Percentiles rank a stretch among this genome's conserved stretches.
These are phyloP conservation scores for Hirsutella thompsonii DNA, from an alignment of 2,329 filamentous ascomycete genomes.

Conservation along the genomic window DNA sequence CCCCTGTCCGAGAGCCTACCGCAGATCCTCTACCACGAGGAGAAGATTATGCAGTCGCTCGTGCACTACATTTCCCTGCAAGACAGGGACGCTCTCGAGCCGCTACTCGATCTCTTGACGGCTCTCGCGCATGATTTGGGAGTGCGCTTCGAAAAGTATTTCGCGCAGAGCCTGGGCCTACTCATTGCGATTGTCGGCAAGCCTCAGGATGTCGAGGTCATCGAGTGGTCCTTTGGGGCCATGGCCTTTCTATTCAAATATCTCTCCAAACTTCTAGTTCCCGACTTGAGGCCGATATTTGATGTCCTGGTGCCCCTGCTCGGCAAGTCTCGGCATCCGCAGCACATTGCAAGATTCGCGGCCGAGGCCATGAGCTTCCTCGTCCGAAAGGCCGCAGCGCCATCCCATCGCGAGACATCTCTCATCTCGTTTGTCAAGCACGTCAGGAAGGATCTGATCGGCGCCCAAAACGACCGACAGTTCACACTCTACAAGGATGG, in stretches of 20 bases:
- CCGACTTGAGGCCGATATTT: slow-evolving; percentile 74
- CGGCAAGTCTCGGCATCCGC: slow-evolving; percentile 69
- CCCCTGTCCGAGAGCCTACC: slow-evolving; percentile 80
- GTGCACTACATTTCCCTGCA: slow-evolving; percentile 63
- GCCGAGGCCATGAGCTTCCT: slow-evolving; percentile 93
- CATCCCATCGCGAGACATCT: slow-evolving; percentile 62
- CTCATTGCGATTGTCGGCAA: slow-evolving; percentile 68
- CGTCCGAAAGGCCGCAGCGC: slow-evolving; percentile 72
- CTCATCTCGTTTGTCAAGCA: slow-evolving; percentile 60
- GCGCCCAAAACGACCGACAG: slow-evolving; percentile 38
- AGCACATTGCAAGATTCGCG: slow-evolving; percentile 81
- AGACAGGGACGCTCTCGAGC: slow-evolving; percentile 72
- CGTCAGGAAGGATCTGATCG: slow-evolving; percentile 54
- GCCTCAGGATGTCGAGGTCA: slow-evolving; percentile 70
- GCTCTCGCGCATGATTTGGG: slow-evolving; percentile 94
- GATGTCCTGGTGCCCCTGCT: slow-evolving; percentile 73
- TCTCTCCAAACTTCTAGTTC: slow-evolving; percentile 72
- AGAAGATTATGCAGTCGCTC: slow-evolving; percentile 68
- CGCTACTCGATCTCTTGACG: slow-evolving; percentile 74
- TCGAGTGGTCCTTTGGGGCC: slow-evolving; percentile 94
- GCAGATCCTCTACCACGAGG: slow-evolving; percentile 83
- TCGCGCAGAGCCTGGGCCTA: slow-evolving; percentile 59
- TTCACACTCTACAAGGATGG: slow-evolving; percentile 69
- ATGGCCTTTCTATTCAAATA: slow-evolving; percentile 97
- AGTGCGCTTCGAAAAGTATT: slow-evolving; percentile 76